Conservation (phyloP, 179 eudicot genomes). For the Sideroxylon spinosum region DNA sequence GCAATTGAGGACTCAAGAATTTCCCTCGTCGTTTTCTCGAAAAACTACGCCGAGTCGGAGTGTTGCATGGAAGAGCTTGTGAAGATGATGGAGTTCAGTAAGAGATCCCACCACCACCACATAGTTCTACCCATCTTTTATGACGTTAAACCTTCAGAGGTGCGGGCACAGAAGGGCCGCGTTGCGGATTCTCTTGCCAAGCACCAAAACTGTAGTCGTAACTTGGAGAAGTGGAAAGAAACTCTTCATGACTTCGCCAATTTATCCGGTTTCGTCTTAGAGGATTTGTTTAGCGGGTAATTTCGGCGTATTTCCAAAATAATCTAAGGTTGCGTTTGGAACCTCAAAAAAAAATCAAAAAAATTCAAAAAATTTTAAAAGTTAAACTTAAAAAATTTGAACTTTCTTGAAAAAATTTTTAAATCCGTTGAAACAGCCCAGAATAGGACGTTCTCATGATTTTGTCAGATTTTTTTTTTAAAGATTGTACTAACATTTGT, state of each 20-base stretch:
- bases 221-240: neutral
- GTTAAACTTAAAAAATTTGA: no score
- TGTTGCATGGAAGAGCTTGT: neutral
- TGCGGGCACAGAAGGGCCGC: neutral
- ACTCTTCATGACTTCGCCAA: neutral
- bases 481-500: no score
- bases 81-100: neutral
- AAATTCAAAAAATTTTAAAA: no score
- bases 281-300: no score
- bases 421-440: no score
- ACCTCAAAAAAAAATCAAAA: no score
- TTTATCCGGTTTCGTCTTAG: neutral
- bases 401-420: no score
- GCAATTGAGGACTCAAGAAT: no score
- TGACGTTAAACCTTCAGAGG: neutral
- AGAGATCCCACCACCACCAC: neutral
- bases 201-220: neutral
- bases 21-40: neutral
- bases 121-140: conserved; percentile 1
- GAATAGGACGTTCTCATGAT: no score
- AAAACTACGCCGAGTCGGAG: neutral
- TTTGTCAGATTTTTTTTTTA: no score
- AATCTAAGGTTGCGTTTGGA: no score
- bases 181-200: neutral
- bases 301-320: no score